Conservation (phyloP, 345 rosid genomes). For the Syzygium aromaticum region DNA sequence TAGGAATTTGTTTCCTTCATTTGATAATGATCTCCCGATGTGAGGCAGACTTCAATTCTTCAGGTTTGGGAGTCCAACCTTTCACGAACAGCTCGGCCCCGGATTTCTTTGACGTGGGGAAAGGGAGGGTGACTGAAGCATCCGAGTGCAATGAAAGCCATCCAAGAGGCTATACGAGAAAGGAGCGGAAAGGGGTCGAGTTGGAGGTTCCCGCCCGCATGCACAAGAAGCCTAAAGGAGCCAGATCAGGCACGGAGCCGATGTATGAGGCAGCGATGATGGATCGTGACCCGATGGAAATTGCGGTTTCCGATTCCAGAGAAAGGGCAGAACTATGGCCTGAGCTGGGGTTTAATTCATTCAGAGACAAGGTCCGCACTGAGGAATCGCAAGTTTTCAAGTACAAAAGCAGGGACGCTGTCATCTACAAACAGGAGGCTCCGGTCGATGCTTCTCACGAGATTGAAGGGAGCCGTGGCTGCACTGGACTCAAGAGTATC, state of each 20-base stretch:
- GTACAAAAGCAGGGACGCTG: not conserved
- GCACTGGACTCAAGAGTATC: too few species aligned
- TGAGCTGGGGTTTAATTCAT: not conserved
- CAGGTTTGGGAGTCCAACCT: not conserved
- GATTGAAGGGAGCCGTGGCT: not conserved
- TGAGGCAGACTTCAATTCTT: not conserved
- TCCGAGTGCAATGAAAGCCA: not conserved
- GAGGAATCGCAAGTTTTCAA: not conserved
- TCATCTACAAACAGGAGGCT: not conserved
- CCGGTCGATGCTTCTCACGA: not conserved
- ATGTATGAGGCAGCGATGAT: not conserved
- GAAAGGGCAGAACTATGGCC: not conserved
- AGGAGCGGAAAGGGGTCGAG: not conserved
- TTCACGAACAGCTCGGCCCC: not conserved
- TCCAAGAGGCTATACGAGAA: not conserved
- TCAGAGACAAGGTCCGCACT: not conserved
- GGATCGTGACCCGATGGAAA: not conserved
- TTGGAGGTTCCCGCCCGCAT: not conserved
- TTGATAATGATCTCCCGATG: not conserved
- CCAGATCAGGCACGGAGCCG: not conserved
- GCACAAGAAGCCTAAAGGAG: not conserved
- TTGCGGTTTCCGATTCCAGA: not conserved
- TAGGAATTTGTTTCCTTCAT: too few species aligned
- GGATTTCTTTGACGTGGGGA: not conserved
- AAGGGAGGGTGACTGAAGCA: not conserved